These are phyloP conservation scores for Colletotrichum nymphaeae DNA, from an alignment of 2,329 filamentous ascomycete genomes.

Conservation along the genomic window DNA sequence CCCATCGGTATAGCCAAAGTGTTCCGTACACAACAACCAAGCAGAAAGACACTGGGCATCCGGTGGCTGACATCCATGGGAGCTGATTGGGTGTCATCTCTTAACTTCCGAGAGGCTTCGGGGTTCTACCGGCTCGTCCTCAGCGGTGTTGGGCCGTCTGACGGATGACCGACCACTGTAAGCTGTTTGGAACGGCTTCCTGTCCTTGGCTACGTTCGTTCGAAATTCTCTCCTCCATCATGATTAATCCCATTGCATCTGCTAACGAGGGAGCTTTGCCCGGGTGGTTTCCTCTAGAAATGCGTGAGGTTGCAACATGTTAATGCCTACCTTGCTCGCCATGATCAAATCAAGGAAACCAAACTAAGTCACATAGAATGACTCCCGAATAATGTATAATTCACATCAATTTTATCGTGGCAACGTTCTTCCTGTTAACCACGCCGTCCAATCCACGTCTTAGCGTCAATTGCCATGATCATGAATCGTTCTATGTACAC, in stretches of 20 bases:
- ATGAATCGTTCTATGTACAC: conserved; percentile 42
- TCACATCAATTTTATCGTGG: conserved; percentile 34
- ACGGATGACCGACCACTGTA: too few species aligned
- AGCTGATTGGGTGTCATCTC: conserved; percentile 42
- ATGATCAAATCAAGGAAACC: too few species aligned
- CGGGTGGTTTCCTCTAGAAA: background rate
- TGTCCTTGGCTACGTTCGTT: too few species aligned
- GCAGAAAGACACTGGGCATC: background rate
- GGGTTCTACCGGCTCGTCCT: conserved; percentile 26
- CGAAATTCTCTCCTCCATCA: too few species aligned
- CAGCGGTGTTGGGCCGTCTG: background rate
- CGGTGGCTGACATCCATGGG: conserved; percentile 6
- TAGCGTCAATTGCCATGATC: conserved; percentile 35
- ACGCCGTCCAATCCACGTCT: conserved; percentile 31
- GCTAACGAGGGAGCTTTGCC: background rate
- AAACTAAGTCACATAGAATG: background rate
- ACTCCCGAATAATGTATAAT: background rate
- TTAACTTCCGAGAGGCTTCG: conserved; percentile 43
- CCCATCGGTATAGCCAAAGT: background rate
- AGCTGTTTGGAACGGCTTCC: background rate
- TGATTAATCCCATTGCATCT: background rate
- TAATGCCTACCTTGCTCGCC: too few species aligned
- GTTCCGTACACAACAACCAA: background rate
- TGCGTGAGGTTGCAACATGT: background rate
- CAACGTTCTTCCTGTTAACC: conserved; percentile 33